A percentile compares a stretch with the other conserved stretches of the same genome.
Evolutionary conservation across 169 alveolate genomes (phyloP).

Genomic region (Perkinsus marinus): DNA sequence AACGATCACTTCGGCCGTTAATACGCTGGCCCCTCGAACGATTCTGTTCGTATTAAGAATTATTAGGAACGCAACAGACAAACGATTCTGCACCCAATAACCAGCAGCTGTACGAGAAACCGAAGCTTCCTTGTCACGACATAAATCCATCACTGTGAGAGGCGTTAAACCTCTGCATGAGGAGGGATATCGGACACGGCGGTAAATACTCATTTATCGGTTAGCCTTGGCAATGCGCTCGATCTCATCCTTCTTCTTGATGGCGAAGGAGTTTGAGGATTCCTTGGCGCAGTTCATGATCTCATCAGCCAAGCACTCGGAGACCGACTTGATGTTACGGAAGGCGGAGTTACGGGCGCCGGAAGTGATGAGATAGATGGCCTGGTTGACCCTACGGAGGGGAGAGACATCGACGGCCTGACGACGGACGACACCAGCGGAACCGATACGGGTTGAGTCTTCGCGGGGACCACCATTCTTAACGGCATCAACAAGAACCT

Average conservation of each 20-base stretch:
- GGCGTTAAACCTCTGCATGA: not conserved
- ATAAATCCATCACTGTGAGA: not conserved
- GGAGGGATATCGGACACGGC: not conserved
- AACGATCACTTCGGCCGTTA: too few relatives aligned
- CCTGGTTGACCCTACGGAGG: conserved; percentile 96
- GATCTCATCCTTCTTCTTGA: conserved; percentile 98
- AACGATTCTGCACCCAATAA: not conserved
- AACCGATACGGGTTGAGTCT: conserved; percentile 76
- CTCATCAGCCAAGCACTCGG: conserved; percentile 99
- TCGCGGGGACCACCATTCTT: conserved; percentile 98
- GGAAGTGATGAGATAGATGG: conserved; percentile 88
- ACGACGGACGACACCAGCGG: conserved; percentile 95
- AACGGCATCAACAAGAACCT: conserved; percentile 87
- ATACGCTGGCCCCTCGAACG: too few relatives aligned
- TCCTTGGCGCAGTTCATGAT: conserved; percentile 93
- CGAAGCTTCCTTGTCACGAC: not conserved
- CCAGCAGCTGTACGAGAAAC: not conserved
- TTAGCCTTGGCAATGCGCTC: conserved; percentile 99
- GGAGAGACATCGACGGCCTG: conserved; percentile 99
- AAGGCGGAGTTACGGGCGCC: conserved; percentile 94
- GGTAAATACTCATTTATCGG: conserved; percentile 61
- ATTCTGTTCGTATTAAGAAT: not conserved
- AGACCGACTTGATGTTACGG: conserved; percentile 92
- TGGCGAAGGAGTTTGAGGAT: conserved; percentile 89
- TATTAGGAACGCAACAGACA: not conserved